Evolutionary conservation across 805 yeast genomes (phyloP).

Genomic region (Kuraishia floccosa): DNA sequence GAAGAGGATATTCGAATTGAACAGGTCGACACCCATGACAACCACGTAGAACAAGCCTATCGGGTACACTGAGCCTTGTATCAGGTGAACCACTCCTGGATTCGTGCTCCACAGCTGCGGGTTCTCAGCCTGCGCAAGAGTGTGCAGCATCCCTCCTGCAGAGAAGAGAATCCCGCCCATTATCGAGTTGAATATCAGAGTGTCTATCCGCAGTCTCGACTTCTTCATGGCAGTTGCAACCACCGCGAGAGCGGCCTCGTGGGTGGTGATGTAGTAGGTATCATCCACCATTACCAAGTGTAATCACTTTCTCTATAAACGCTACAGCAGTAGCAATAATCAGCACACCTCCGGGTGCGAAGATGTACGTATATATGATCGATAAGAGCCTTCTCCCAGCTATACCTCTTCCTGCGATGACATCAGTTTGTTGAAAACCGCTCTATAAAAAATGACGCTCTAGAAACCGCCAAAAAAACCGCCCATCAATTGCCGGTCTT

Average conservation of each 20-base stretch:
- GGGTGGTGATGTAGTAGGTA: conserved; percentile 54
- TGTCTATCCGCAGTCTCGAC: conserved; percentile 51
- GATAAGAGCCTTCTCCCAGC: too few species aligned
- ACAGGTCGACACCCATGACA: conserved; percentile 63
- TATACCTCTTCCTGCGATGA: too few species aligned
- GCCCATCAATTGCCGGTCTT: too few species aligned
- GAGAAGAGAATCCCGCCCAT: conserved; percentile 63
- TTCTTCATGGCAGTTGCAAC: conserved; percentile 84
- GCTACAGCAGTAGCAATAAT: too few species aligned
- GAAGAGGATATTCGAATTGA: conserved; percentile 63
- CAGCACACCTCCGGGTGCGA: too few species aligned
- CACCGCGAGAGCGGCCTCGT: conserved; percentile 75
- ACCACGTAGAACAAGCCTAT: conserved; percentile 70
- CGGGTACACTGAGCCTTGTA: conserved; percentile 56
- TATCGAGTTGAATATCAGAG: conserved; percentile 50
- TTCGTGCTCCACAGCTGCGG: conserved; percentile 27
- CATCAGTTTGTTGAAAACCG: too few species aligned
- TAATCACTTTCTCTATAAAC: too few species aligned
- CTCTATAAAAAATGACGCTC: too few species aligned
- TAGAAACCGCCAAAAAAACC: too few species aligned
- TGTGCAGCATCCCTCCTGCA: conserved; percentile 62
- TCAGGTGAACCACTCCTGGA: conserved; percentile 40
- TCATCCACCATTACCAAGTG: conserved; percentile 34
- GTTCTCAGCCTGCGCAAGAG: conserved; percentile 40
- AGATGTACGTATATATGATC: too few species aligned